Evolutionary conservation across 1,284 basidiomycete genomes (phyloP).

Genomic region (Ceratobasidium sp.): DNA sequence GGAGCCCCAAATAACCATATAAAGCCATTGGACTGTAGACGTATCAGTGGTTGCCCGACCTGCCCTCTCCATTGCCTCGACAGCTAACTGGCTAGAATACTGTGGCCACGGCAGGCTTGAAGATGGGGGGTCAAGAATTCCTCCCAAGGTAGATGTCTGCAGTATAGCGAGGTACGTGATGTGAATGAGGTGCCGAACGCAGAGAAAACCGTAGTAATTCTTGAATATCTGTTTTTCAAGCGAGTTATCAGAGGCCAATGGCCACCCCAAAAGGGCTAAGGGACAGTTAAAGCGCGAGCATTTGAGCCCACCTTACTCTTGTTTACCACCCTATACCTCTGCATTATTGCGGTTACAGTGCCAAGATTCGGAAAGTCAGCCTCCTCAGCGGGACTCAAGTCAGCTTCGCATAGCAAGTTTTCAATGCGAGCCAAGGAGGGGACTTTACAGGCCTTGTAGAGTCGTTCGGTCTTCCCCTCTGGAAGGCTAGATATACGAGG

Average conservation of each 20-base stretch:
- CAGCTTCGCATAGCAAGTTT: not conserved
- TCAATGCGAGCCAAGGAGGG: not conserved
- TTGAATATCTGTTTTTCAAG: not conserved
- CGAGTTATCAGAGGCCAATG: not conserved
- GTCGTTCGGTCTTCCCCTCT: not conserved
- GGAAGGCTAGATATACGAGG: not conserved
- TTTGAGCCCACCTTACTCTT: not conserved
- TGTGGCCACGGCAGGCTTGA: not conserved
- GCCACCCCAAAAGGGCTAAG: not conserved
- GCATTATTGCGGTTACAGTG: not conserved
- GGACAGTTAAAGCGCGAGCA: too few species aligned
- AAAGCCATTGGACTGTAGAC: not conserved
- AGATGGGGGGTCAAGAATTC: not conserved
- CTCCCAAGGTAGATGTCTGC: not conserved
- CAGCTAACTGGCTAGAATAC: too few species aligned
- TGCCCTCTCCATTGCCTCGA: too few species aligned
- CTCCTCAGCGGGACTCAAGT: not conserved
- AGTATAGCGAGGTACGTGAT: not conserved
- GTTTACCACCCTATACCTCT: not conserved
- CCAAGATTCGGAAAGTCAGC: not conserved
- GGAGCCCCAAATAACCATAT: too few species aligned
- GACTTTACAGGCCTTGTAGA: not conserved
- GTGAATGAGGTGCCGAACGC: constrained; percentile 17
- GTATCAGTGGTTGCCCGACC: too few species aligned
- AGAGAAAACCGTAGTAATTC: constrained; percentile 17